Conservation (phyloP, 1,139 yeast species). For the Meyerozyma sp. region DNA sequence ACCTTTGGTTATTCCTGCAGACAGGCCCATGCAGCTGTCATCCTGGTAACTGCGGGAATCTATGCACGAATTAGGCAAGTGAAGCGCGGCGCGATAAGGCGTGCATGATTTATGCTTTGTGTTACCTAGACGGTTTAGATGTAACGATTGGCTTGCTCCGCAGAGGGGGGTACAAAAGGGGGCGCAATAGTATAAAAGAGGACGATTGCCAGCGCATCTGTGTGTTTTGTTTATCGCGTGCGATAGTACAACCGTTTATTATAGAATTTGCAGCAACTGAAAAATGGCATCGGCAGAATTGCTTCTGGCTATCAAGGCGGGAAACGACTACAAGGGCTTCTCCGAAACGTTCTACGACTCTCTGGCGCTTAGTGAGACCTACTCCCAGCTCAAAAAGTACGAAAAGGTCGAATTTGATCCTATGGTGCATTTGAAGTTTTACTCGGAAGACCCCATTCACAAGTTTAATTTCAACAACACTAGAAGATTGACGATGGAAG, state of each 20-base stretch:
- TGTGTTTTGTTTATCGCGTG: no score
- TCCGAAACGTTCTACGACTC: constrained; percentile 6
- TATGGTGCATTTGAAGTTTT: constrained; percentile 35
- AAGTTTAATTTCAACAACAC: constrained; percentile 26
- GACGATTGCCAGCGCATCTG: no score
- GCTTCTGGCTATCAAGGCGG: constrained; percentile 8
- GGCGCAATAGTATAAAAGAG: no score
- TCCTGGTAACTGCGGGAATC: not conserved
- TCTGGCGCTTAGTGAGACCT: not conserved
- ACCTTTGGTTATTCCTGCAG: not conserved
- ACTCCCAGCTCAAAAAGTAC: not conserved
- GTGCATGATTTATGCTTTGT: not conserved
- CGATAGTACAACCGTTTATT: no score
- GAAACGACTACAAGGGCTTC: constrained; percentile 9
- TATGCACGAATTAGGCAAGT: constrained; percentile 1
- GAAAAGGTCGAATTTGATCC: constrained; percentile 32
- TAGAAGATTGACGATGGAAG: constrained; percentile 43
- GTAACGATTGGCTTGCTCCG: not conserved
- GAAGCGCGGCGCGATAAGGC: constrained; percentile 1
- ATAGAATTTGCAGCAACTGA: not conserved
- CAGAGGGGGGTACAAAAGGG: not conserved
- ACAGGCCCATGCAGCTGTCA: not conserved
- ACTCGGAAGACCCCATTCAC: constrained; percentile 23
- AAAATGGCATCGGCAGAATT: constrained; percentile 5
- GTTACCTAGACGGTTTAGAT: not conserved